Evolutionary conservation across 768 basidiomycete genomes (phyloP).

Genomic region (Fibroporia radiculosa): DNA sequence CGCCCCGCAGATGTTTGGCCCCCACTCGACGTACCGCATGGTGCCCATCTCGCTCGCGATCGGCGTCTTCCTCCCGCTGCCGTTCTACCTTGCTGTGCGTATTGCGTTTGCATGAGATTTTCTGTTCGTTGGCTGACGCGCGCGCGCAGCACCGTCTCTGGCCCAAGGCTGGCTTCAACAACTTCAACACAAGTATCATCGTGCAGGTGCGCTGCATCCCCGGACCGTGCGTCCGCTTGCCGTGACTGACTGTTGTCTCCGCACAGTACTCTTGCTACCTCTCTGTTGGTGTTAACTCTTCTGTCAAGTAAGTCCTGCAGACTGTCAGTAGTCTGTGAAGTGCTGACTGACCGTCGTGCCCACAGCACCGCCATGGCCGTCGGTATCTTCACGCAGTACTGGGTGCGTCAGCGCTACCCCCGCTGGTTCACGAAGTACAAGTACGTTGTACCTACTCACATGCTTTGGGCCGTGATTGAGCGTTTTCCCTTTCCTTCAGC

Average conservation of each 20-base stretch:
- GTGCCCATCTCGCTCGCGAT: conserved; percentile 35
- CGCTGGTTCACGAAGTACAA: conserved; percentile 26
- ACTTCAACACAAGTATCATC: conserved; percentile 42
- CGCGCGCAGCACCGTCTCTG: conserved; percentile 30
- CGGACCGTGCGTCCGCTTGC: neutral
- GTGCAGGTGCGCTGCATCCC: conserved; percentile 6
- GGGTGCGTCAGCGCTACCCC: conserved; percentile 29
- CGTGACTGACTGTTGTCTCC: neutral
- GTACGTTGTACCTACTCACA: neutral
- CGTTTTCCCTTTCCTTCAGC: conserved; percentile 12
- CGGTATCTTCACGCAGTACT: conserved; percentile 41
- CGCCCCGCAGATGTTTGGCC: conserved; percentile 18
- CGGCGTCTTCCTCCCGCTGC: conserved; percentile 45
- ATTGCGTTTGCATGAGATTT: too few relatives aligned
- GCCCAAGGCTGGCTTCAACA: conserved; percentile 40
- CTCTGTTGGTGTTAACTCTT: conserved; percentile 51
- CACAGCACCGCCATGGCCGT: conserved; percentile 32
- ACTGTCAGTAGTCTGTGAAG: neutral
- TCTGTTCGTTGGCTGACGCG: neutral
- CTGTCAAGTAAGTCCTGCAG: conserved; percentile 25
- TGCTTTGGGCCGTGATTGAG: neutral
- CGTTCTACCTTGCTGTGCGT: conserved; percentile 39
- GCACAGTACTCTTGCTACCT: conserved; percentile 33
- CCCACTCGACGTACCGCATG: conserved; percentile 11
- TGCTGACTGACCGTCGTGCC: neutral